Conservation (phyloP, 192 early-diverging fungal genomes). For the Umbelopsis sp. region DNA sequence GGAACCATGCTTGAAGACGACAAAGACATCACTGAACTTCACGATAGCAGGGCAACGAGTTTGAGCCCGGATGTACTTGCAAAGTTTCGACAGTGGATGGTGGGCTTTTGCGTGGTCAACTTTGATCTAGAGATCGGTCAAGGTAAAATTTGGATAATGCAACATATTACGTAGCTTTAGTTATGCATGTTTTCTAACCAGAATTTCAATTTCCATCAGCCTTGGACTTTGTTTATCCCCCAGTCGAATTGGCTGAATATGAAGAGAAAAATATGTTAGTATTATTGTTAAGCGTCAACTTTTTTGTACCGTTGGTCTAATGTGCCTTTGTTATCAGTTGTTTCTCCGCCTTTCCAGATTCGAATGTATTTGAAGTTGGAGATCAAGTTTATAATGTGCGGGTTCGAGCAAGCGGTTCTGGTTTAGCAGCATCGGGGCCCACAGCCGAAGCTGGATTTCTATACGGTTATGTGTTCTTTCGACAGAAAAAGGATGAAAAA, state of each 20-base stretch:
- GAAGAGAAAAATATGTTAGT: slow-evolving; percentile 75
- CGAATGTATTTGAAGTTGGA: slow-evolving; percentile 73
- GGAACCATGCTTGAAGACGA: slow-evolving; percentile 18
- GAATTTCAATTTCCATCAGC: slow-evolving; percentile 39
- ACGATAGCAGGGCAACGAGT: background rate
- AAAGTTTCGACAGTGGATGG: slow-evolving; percentile 65
- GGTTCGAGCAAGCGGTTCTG: slow-evolving; percentile 60
- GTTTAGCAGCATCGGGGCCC: slow-evolving; percentile 56
- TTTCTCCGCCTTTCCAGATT: slow-evolving; percentile 81
- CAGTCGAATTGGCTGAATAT: slow-evolving; percentile 62
- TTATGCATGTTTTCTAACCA: slow-evolving; percentile 7
- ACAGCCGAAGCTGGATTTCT: slow-evolving; percentile 60
- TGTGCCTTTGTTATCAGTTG: slow-evolving; percentile 38
- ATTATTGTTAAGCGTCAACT: background rate
- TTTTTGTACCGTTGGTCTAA: background rate
- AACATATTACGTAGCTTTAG: background rate
- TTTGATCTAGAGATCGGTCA: slow-evolving; percentile 86
- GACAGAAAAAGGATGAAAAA: slow-evolving; percentile 84
- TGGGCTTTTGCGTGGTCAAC: slow-evolving; percentile 76
- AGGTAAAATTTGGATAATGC: slow-evolving; percentile 40
- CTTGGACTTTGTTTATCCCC: slow-evolving; percentile 73
- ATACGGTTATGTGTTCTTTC: slow-evolving; percentile 95
- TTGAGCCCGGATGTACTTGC: slow-evolving; percentile 42
- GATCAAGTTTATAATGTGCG: slow-evolving; percentile 77
- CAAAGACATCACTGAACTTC: slow-evolving; percentile 1